These are phyloP conservation scores for Eutrema japonicum DNA, from an alignment of 345 rosid species.

Conservation along the genomic window DNA sequence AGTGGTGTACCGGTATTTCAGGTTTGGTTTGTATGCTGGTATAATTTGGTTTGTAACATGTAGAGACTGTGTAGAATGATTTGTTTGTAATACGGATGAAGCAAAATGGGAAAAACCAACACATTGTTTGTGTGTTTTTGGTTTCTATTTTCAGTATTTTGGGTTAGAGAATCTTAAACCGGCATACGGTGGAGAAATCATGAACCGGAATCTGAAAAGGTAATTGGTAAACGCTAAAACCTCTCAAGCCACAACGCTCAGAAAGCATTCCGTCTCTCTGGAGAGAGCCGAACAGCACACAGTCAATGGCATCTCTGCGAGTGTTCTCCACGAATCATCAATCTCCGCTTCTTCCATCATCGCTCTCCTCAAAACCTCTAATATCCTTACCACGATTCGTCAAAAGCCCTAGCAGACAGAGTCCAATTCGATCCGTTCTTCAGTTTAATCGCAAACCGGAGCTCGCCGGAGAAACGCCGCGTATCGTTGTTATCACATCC, in stretches of 20 bases:
- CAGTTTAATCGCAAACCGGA: slow-evolving; percentile 93
- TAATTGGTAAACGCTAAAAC: slow-evolving; percentile 33
- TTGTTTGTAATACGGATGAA: slow-evolving; percentile 1
- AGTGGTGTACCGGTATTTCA: slow-evolving; percentile 29
- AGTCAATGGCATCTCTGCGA: slow-evolving; percentile 59
- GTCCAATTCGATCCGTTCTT: slow-evolving; percentile 62
- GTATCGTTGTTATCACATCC: slow-evolving; percentile 96
- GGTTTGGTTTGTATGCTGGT: slow-evolving; percentile 35
- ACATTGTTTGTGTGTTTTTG: background rate
- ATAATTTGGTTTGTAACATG: slow-evolving; percentile 25
- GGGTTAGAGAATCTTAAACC: background rate
- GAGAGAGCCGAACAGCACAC: slow-evolving; percentile 26
- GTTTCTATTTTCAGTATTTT: background rate
- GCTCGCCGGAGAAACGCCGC: slow-evolving; percentile 89
- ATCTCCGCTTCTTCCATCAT: slow-evolving; percentile 44
- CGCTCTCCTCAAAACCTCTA: slow-evolving; percentile 17
- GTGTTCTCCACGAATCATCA: slow-evolving; percentile 44
- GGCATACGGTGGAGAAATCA: slow-evolving; percentile 1
- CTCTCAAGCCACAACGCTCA: slow-evolving; percentile 24
- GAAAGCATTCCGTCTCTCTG: slow-evolving; percentile 32
- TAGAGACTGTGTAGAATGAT: slow-evolving; percentile 1
- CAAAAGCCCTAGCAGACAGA: slow-evolving; percentile 28
- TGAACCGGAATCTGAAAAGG: slow-evolving; percentile 36
- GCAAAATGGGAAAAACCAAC: slow-evolving; percentile 11
- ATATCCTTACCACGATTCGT: slow-evolving; percentile 26